A percentile compares a stretch with the other conserved stretches of the same genome.
Evolutionary conservation across 306 rosid species (phyloP).

Genomic region (Rosa persica): DNA sequence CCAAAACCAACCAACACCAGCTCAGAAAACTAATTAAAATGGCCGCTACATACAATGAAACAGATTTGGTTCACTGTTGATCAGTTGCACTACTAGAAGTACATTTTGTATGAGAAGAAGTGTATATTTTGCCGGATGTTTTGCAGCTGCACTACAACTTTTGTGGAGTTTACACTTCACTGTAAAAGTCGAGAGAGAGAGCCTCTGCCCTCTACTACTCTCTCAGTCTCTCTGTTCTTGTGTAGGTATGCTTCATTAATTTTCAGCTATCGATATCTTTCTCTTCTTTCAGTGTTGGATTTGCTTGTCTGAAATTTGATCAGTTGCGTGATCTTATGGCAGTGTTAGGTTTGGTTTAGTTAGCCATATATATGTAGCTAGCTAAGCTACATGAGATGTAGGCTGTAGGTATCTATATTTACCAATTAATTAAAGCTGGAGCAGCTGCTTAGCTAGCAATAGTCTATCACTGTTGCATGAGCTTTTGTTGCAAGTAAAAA

Average conservation of each 20-base stretch:
- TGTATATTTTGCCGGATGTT: not conserved
- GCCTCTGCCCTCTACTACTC: not conserved
- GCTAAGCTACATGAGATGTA: not conserved
- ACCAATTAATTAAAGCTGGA: not conserved
- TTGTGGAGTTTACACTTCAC: not conserved
- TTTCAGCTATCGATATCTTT: not conserved
- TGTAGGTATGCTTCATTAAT: constrained; percentile 6
- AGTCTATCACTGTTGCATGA: not conserved
- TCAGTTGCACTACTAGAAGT: not conserved
- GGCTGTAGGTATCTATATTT: not conserved
- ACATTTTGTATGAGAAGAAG: not conserved
- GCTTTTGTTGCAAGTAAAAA: not conserved
- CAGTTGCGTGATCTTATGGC: constrained; percentile 32
- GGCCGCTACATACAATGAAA: not conserved
- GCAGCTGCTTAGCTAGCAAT: not conserved
- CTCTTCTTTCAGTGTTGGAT: constrained; percentile 3
- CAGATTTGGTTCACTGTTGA: constrained; percentile 1
- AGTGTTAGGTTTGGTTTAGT: constrained; percentile 22
- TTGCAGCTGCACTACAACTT: not conserved
- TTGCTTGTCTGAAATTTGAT: constrained; percentile 4
- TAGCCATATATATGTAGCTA: not conserved
- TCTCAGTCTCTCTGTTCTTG: not conserved
- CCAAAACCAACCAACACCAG: not conserved
- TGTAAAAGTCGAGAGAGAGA: not conserved
- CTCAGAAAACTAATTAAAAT: not conserved